Base-by-base conservation (phyloP, 164 flowering plant genomes). In the Vitis cinerea region DNA sequence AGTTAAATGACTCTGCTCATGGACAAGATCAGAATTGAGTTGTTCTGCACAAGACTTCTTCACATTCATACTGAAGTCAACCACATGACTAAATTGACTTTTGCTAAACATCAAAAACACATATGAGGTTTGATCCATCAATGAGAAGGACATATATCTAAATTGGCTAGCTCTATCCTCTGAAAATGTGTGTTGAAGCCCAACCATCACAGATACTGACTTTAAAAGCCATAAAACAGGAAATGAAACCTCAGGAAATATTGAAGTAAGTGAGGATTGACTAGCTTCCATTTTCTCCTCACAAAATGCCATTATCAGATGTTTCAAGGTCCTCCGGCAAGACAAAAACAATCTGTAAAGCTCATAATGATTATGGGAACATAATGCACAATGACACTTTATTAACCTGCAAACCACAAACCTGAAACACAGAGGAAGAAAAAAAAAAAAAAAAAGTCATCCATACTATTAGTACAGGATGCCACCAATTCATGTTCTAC, bases 91-190 rank as follows among this genome's bases (percentile, higher is more conserved):
- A 73, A 74, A 79, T 13, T 82, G 83, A 69, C 67, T 48, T 79
- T 86, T 87, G 80, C 81, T 74, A 30, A 89, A 59, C 53, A 75
- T 74, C 73, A 85, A 59, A 73, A 91, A 78, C 48, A 86, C 16
- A 67, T 81, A 75, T 23, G 92, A 85, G 8, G 98, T 92, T 75
- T 88, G 87, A 82, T 91, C 94, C 87, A 91, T 82, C 79, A 92
- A 66, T 30, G 97, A 82, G 64, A 87, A 81, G 0, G 81, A 37
- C 72, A 72, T 54, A 66, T 79, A 66, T 69, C 75, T 82, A 59
- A 72, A 56, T 77, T 77, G 75, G 67, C 31, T 31, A 69, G 56
- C 65, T 68, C 30, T 52, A 73, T 78, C 78, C 65, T 79, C 81
- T 63, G 86, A 59, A 59, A 75, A 65, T 30, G 67, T 57, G 72